A percentile compares a stretch with the other conserved stretches of the same genome.
phyloP scores from a whole-genome alignment of 176 grass and related monocot genomes.

The maize (Zea mays) region DNA sequence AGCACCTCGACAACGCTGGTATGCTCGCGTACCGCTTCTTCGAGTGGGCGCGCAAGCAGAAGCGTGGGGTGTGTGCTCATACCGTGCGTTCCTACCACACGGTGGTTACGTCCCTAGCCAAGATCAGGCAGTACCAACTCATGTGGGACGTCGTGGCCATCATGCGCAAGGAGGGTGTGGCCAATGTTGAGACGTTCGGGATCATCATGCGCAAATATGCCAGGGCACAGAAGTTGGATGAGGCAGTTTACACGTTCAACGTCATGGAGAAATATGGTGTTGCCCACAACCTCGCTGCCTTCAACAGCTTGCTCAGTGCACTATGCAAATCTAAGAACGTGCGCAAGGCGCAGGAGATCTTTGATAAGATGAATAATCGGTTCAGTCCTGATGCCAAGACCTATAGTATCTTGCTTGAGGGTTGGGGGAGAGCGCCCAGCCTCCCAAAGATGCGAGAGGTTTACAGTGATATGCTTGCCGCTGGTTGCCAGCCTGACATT shows the following conservation, averaged over 20 bases:
- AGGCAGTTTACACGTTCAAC: constrained; percentile 84
- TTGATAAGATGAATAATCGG: constrained; percentile 63
- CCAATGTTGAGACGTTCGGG: constrained; percentile 84
- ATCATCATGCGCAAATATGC: constrained; percentile 93
- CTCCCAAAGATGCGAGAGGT: constrained; percentile 90
- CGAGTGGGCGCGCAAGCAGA: constrained; percentile 70
- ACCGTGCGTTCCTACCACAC: constrained; percentile 75
- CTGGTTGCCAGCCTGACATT: constrained; percentile 77
- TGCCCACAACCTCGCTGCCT: constrained; percentile 54
- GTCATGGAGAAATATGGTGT: constrained; percentile 85
- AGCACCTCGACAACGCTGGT: constrained; percentile 78
- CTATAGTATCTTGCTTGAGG: constrained; percentile 95
- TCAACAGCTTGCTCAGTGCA: constrained; percentile 69
- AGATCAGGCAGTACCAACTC: constrained; percentile 88
- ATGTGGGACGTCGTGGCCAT: constrained; percentile 81
- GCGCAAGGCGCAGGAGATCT: constrained; percentile 85
- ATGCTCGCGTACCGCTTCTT: constrained; percentile 93
- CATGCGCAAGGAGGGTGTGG: constrained; percentile 65
- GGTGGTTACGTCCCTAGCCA: constrained; percentile 72
- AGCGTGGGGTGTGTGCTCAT: constrained; percentile 50
- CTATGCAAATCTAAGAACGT: constrained; percentile 92
- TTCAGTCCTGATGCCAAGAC: constrained; percentile 81
- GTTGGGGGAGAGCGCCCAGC: constrained; percentile 87
- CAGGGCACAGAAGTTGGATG: constrained; percentile 72
- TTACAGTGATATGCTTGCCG: constrained; percentile 61